phyloP scores from a whole-genome alignment of 1,284 basidiomycete genomes.

The Chalciporus sp. region DNA sequence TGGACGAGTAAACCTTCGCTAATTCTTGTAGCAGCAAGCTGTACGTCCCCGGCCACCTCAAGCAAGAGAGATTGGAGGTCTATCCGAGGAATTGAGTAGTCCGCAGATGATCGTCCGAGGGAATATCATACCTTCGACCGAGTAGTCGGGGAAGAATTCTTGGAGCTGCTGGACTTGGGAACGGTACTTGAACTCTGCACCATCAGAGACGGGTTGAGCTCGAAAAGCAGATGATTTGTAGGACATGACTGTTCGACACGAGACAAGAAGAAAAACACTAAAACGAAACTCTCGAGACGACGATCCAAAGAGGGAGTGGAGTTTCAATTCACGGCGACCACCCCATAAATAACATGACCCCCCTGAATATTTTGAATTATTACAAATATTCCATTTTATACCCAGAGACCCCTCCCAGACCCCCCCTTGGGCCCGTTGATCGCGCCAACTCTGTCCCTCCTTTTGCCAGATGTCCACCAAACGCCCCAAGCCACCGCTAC shows the following conservation, averaged over 20 bases:
- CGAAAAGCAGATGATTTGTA: slow-evolving; percentile 53
- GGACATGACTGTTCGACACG: slow-evolving; percentile 45
- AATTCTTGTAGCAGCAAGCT: slow-evolving; percentile 76
- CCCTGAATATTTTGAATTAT: background rate
- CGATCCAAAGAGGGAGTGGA: slow-evolving; percentile 17
- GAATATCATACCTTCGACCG: slow-evolving; percentile 64
- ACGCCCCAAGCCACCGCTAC: slow-evolving; percentile 40
- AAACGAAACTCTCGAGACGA: background rate
- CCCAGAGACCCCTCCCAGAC: no score
- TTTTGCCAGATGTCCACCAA: slow-evolving; percentile 10
- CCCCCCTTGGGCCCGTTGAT: background rate
- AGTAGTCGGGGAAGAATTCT: slow-evolving; percentile 79
- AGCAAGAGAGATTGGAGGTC: slow-evolving; percentile 76
- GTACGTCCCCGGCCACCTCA: slow-evolving; percentile 76
- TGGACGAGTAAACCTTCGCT: slow-evolving; percentile 64
- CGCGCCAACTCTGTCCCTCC: background rate
- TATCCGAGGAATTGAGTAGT: slow-evolving; percentile 31
- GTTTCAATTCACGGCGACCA: slow-evolving; percentile 31
- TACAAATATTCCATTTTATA: no score
- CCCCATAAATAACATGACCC: background rate
- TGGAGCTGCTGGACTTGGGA: slow-evolving; percentile 62
- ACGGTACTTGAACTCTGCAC: slow-evolving; percentile 47
- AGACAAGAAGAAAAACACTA: background rate
- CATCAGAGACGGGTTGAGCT: slow-evolving; percentile 39
- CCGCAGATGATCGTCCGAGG: slow-evolving; percentile 18